Evolutionary conservation across 2,329 filamentous ascomycete species (phyloP), one percentile per base, ranked within the genome.

Genomic region (Didymosphaeria variabile): DNA sequence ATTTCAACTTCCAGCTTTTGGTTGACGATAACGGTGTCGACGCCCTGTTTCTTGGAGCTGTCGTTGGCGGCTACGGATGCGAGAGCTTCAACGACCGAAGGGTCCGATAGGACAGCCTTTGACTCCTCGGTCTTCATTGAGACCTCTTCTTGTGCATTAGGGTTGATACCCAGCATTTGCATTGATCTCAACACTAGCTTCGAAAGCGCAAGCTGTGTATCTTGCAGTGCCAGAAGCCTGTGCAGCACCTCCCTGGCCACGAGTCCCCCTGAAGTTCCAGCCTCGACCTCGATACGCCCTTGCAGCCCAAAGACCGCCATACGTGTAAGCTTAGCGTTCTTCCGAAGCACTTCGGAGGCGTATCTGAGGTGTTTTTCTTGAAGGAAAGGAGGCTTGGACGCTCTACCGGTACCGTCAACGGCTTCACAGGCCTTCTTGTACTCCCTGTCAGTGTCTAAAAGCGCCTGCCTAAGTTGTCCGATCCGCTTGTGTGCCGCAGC

Each of bases 241-340:
- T 74, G 67, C 13, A 67, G 60, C 6, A 74, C 58, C 29, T 70
- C 66, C 46, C 69, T 66, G 47, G 66, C 71, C 12, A 67, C 45
- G 10, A 63, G 58, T 12, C 66, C 56, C 19, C 46, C 55, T 12
- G 56, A 61, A 7, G 62, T 63, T 5, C 65, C 59, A 7, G 63
- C 59, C 5, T 61, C 59, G 32, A 69, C 67, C 19, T 75, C 72
- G 6, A 73, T 65, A n/a, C 69, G 69, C 17, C 67, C 66, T 40
- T 74, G 73, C 17, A 74, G 55, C 51, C 70, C 68, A 64, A 70
- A 75, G 5, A 71, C 67, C 15, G 74, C 63, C 57, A 67, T 68
- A 10, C 73, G 70, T 17, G 72, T 70, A 19, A 76, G 55, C 12
- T 70, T 68, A n/a, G 66, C 57, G 26, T 70, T 74, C 60, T 73